phyloP scores from a whole-genome alignment of 257 asterid species.

The Parsonsia alboflavescens region DNA sequence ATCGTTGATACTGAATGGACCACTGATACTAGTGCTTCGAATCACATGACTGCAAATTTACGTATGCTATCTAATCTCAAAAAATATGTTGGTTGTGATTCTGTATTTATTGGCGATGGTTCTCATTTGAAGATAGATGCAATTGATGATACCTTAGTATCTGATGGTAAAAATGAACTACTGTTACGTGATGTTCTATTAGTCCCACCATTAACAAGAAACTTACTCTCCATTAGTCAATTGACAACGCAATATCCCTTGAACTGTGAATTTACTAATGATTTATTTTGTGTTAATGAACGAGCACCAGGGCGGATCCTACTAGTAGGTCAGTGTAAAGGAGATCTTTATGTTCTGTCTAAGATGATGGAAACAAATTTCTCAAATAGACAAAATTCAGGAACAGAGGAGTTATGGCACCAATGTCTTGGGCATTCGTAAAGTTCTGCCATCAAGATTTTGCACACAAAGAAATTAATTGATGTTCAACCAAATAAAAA shows the following conservation, averaged over 20 bases:
- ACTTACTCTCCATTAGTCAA: too few species aligned
- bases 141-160: background rate
- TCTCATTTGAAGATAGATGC: background rate
- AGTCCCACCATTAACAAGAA: background rate
- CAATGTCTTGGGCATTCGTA: too few species aligned
- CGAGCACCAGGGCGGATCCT: background rate
- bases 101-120: background rate
- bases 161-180: background rate
- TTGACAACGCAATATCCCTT: background rate
- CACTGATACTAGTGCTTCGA: background rate
- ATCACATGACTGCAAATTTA: constrained; percentile 3
- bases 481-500: too few species aligned
- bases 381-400: background rate
- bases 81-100: background rate
- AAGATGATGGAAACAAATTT: background rate
- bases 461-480: too few species aligned
- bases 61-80: background rate
- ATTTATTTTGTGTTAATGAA: background rate
- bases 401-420: background rate
- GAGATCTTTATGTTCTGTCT: background rate
- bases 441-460: too few species aligned
- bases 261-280: too few species aligned
- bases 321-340: background rate
- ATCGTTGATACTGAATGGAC: background rate
- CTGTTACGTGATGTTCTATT: background rate